Conservation (phyloP, 225 moss, liverwort and hornwort species). For the Climacium dendroides region DNA sequence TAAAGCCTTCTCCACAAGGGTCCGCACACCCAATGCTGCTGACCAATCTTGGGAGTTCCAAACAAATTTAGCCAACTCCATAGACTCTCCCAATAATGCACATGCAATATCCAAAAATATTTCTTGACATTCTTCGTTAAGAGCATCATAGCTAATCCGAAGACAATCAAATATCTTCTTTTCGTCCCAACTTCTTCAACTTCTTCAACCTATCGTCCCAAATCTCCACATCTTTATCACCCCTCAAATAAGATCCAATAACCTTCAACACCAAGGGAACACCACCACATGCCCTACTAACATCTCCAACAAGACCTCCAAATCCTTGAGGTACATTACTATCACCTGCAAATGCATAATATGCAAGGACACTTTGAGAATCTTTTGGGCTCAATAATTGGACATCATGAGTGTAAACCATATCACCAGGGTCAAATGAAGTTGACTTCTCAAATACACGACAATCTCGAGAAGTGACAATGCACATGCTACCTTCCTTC, state of each 20-base stretch:
- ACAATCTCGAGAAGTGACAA: neutral
- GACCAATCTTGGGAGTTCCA: neutral
- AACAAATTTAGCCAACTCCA: neutral
- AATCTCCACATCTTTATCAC: neutral
- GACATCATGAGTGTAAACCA: neutral
- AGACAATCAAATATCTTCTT: neutral
- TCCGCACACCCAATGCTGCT: rapidly evolving
- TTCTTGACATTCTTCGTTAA: neutral
- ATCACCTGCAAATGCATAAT: neutral
- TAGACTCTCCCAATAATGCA: neutral
- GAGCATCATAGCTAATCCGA: neutral
- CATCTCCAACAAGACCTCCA: neutral
- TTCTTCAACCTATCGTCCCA: neutral
- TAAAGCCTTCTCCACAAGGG: neutral
- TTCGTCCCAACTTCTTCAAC: neutral
- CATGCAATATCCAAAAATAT: neutral
- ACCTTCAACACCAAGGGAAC: neutral
- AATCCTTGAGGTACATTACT: neutral
- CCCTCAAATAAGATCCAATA: neutral
- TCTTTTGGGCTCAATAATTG: neutral
- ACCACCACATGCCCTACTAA: neutral
- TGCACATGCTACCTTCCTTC: neutral
- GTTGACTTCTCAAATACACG: neutral
- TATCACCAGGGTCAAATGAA: neutral
- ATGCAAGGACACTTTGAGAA: neutral